phyloP scores from a whole-genome alignment of 768 basidiomycete genomes.

The Suillus weaverae region DNA sequence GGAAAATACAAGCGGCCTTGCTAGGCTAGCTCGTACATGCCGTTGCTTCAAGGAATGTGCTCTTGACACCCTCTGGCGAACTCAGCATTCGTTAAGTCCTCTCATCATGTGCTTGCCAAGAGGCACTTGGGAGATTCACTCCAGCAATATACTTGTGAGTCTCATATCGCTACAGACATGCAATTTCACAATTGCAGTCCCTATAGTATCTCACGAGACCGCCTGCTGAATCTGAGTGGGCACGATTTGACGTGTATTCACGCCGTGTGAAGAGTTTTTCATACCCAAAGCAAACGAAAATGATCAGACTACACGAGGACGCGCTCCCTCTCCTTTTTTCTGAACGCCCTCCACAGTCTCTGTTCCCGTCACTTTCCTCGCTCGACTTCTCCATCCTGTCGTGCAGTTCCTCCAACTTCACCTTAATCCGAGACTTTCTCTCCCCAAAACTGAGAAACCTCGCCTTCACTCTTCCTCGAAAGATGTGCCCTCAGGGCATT shows the following conservation, averaged over 20 bases:
- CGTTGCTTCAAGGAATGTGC: slow-evolving; percentile 27
- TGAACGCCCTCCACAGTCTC: slow-evolving; percentile 18
- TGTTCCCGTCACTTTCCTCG: slow-evolving; percentile 27
- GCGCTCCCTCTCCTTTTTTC: slow-evolving; percentile 21
- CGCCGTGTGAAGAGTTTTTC: slow-evolving; percentile 23
- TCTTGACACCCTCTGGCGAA: slow-evolving; percentile 32
- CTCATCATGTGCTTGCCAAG: slow-evolving; percentile 29
- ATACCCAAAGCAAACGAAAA: slow-evolving; percentile 22
- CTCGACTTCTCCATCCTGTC: slow-evolving; percentile 31
- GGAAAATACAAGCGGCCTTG: slow-evolving; percentile 23
- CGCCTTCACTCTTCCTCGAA: slow-evolving; percentile 25
- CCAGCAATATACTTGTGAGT: slow-evolving; percentile 26
- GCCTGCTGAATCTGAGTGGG: slow-evolving; percentile 24
- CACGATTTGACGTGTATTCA: slow-evolving; percentile 22
- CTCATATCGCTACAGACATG: neutral
- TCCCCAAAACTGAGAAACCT: slow-evolving; percentile 23
- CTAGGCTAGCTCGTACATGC: slow-evolving; percentile 30
- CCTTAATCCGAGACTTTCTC: slow-evolving; percentile 20
- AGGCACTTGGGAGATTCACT: slow-evolving; percentile 24
- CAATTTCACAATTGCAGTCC: slow-evolving; percentile 1
- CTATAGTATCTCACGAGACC: slow-evolving; percentile 23
- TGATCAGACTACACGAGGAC: slow-evolving; percentile 28
- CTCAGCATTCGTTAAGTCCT: slow-evolving; percentile 29
- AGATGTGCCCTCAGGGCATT: slow-evolving; percentile 18
- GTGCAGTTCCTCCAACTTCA: slow-evolving; percentile 18